Base-by-base conservation (phyloP, 2,329 filamentous ascomycete genomes). In the Tolypocladium sp. region DNA sequence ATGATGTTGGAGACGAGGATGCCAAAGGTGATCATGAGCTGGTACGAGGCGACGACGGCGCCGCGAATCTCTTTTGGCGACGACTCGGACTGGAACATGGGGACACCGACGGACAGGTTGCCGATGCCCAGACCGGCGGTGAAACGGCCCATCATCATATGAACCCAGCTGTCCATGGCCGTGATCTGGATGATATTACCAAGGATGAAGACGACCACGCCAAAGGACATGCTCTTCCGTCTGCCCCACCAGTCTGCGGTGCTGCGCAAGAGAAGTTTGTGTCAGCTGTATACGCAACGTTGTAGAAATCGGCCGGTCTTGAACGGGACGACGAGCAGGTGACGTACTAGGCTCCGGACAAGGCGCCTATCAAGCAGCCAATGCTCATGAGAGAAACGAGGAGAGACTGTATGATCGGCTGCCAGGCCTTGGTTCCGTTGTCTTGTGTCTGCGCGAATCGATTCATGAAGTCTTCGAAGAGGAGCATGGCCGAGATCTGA, bases 1-100 rank as follows among this genome's bases (percentile, higher is more conserved):
- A 85, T 76, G 58, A 79, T 73, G 64, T 82, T 81, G 58, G 80
- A 76, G 25, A 80, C 69, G 57, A 84, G 82, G 63, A 90, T 89
- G 40, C 88, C 88, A 35, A 89, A 76, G 0, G 87, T 90, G 69
- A 90, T 88, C 74, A 89, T 85, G 20, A 90, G 81, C 72, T 90
- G 88, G 71, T 90, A 90, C n/a, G 82, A 84, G 5, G 81, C 79
- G n/a, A 88, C 82, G 51, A 88, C 80, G 40, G 82, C 80, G 64
- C 85, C 85, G 64, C 85, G 82, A 61, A 88, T 85, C 65, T 84
- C 78, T 22, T 79, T 77, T 4, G 86, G 86, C 2, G 82, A 79
- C 57, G 79, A 84, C 68, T 89, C 86, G 46, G 82, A 82, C 71
- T 88, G 85, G 71, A 85, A 88, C 78, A 88, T 84, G 60, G 86